phyloP scores from a whole-genome alignment of 345 rosid species.

The Brassica cretica region DNA sequence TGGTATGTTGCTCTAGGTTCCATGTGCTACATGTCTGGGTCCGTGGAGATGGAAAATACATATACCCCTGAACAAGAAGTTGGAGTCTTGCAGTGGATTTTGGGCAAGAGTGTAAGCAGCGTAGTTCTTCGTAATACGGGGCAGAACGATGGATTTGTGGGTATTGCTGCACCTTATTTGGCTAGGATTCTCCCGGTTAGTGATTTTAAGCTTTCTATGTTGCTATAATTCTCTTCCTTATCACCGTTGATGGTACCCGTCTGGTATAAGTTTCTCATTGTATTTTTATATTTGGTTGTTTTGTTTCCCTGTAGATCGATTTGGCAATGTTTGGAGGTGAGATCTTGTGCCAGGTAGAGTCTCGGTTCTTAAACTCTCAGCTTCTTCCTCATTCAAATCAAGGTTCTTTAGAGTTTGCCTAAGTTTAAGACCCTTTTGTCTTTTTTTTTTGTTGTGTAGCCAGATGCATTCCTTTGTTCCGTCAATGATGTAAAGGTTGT shows the following conservation, averaged over 20 bases:
- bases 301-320: constrained; percentile 64
- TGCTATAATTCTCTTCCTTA: background rate
- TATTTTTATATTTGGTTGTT: constrained; percentile 11
- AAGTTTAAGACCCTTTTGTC: background rate
- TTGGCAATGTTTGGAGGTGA: constrained; percentile 92
- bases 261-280: background rate
- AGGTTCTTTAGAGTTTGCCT: constrained; percentile 9
- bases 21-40: constrained; percentile 98
- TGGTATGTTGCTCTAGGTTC: constrained; percentile 50
- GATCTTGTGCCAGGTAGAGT: constrained; percentile 87
- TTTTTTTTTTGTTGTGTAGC: constrained; percentile 54
- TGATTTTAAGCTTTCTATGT: constrained; percentile 26
- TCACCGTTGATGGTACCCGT: background rate
- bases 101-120: constrained; percentile 82
- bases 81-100: constrained; percentile 96
- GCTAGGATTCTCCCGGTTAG: constrained; percentile 97
- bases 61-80: constrained; percentile 87
- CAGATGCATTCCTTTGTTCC: constrained; percentile 99
- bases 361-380: constrained; percentile 16
- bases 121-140: constrained; percentile 66
- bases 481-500: constrained; percentile 86
- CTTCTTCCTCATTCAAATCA: constrained; percentile 16
- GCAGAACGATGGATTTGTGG: constrained; percentile 78
- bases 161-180: constrained; percentile 91
- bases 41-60: constrained; percentile 84